A percentile compares a stretch with the other conserved stretches of the same genome.
phyloP scores from a whole-genome alignment of 202 grass and related monocot genomes.

The Hordeum pubiflorum region DNA sequence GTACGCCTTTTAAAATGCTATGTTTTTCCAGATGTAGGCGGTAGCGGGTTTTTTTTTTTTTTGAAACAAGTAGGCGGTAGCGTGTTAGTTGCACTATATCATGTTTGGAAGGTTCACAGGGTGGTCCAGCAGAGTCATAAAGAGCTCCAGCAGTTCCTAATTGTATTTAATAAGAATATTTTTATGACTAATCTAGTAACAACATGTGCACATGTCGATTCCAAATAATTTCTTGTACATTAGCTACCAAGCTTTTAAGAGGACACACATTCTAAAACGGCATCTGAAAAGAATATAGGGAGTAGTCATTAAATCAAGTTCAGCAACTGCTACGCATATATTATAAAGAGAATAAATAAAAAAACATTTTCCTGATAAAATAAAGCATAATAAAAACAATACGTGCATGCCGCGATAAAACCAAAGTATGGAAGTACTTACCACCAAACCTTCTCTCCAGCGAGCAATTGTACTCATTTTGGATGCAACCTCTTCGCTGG shows the following conservation, averaged over 20 bases:
- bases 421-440: constrained; percentile 49
- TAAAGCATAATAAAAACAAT: not conserved
- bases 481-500: constrained; percentile 43
- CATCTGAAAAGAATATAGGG: not conserved
- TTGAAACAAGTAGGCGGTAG: not conserved
- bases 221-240: not conserved
- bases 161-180: not conserved
- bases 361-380: constrained; percentile 6
- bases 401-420: constrained; percentile 1
- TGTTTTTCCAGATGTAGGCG: not conserved
- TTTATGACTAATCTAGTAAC: not conserved
- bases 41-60: not conserved
- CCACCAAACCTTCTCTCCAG: constrained; percentile 81
- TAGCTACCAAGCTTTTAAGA: not conserved
- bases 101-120: not conserved
- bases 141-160: not conserved
- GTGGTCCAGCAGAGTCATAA: not conserved
- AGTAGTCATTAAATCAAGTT: not conserved
- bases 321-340: not conserved
- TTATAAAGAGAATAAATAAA: constrained; percentile 1
- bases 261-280: not conserved
- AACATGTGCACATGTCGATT: not conserved
- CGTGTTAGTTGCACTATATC: not conserved
- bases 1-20: not conserved
- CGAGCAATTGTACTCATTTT: constrained; percentile 55